Base-by-base conservation (phyloP, 495 filamentous ascomycete species). In the Jackrogersella multiformis region DNA sequence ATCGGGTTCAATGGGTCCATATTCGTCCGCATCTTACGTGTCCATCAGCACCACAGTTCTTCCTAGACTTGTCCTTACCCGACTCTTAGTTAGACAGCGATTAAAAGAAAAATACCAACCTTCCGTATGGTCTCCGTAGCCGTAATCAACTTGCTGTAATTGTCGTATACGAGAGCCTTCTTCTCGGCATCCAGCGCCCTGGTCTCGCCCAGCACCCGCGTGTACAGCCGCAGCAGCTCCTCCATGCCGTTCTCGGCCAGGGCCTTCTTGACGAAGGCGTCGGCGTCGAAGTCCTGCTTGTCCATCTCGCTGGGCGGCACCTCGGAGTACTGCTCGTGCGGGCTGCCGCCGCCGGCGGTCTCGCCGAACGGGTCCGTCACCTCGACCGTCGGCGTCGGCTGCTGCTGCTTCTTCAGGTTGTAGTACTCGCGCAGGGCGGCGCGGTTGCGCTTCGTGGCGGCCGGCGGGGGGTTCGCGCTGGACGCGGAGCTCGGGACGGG, bases 81-180 rank as follows among this genome's bases (percentile, higher is more conserved):
- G 9, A 32, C 20, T 3, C 13, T 8, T 0, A 23, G 9, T 3
- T 10, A 2, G 3, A 38, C 15, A 2, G 1, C 20, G 28, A 42
- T 48, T 26, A 26, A 8, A 24, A 46, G 39, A 35, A 53, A 39
- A 38, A 32, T 38, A 34, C 82, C 0, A 80, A 81, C 87, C 74
- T 88, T 90, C 21, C 92, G 85, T 73, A 99, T 99, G 10, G 94
- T 98, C 75, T 97, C 93, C 12, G 96, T 97, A 13, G 95, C 95
- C 15, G 87, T 86, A 64, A 99, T 97, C 71, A 99, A 80, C 80
- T 97, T 98, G 64, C 88, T 92, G 77, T 97, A 99, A 75, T 99
- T 99, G 76, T 99, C 95, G 75, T 99, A 99, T 4, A 99, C 95
- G 38, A 99, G 81, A 20, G 95, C 93, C 77, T 99, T 99, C 71